These are phyloP conservation scores for Diaporthe longicolla DNA, from an alignment of 2,329 filamentous ascomycete genomes.

Conservation along the genomic window DNA sequence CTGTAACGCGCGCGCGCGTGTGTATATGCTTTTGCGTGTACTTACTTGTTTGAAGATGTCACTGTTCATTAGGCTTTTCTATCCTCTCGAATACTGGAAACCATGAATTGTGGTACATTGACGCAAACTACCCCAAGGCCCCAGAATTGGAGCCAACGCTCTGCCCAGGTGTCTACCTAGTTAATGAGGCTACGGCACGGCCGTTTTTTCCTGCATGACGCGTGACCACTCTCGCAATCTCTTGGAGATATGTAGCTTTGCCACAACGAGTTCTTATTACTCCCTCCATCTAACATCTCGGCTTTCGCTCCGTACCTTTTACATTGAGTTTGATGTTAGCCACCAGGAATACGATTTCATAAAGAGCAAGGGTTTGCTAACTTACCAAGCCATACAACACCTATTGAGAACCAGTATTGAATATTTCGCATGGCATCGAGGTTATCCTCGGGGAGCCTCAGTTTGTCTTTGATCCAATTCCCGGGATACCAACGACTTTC, in stretches of 20 bases:
- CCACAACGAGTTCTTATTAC: neutral
- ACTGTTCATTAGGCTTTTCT: too few relatives aligned
- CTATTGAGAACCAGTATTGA: neutral
- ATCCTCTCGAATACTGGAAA: too few relatives aligned
- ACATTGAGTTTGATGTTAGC: slow-evolving; percentile 3
- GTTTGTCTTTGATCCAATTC: slow-evolving; percentile 1
- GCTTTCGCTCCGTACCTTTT: neutral
- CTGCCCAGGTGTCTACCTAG: too few relatives aligned
- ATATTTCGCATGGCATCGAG: slow-evolving; percentile 1
- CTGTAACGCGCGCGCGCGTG: too few relatives aligned
- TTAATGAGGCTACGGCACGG: too few relatives aligned
- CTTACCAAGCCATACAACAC: neutral
- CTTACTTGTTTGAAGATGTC: too few relatives aligned
- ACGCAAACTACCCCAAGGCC: too few relatives aligned
- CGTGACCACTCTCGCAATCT: neutral
- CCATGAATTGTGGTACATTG: too few relatives aligned
- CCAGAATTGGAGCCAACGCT: too few relatives aligned
- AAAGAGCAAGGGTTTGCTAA: neutral
- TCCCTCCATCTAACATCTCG: neutral
- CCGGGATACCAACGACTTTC: slow-evolving; percentile 9
- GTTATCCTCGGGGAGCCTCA: slow-evolving; percentile 8
- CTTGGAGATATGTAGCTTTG: neutral
- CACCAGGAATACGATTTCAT: neutral
- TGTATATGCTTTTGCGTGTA: too few relatives aligned
- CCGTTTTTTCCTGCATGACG: neutral